These are phyloP conservation scores for Solanum hybrid DNA, from an alignment of 305 asterid species.

Conservation along the genomic window DNA sequence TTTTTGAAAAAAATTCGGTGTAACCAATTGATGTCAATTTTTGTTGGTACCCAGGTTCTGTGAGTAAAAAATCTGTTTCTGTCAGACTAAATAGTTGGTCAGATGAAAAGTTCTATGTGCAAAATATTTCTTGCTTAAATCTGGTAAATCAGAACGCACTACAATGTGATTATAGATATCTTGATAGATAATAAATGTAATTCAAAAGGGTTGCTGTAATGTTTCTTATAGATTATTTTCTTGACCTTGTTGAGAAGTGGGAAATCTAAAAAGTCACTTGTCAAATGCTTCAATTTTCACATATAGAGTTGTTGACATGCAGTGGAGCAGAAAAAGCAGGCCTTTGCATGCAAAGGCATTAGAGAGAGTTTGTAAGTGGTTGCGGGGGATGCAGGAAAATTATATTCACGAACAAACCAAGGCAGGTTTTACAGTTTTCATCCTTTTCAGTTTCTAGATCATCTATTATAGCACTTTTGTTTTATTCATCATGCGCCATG, in stretches of 20 bases:
- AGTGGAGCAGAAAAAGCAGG: constrained; percentile 95
- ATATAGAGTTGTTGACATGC: constrained; percentile 10
- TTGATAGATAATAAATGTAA: neutral
- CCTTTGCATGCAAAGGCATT: constrained; percentile 79
- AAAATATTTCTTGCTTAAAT: neutral
- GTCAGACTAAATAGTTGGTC: neutral
- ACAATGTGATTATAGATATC: neutral
- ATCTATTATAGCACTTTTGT: neutral
- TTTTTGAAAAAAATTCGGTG: neutral
- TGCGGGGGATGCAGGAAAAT: constrained; percentile 44
- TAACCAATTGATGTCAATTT: neutral
- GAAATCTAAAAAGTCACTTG: neutral
- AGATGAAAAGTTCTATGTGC: neutral
- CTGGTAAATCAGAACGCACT: neutral
- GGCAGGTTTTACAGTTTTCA: constrained; percentile 42
- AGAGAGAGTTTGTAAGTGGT: constrained; percentile 70
- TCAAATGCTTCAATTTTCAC: constrained; percentile 3
- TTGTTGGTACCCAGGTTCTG: neutral
- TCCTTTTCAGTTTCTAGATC: constrained; percentile 6
- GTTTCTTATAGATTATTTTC: neutral
- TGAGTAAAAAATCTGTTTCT: neutral
- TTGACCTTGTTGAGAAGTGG: neutral
- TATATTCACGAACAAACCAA: constrained; percentile 36
- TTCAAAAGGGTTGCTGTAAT: neutral
- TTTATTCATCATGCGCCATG: constrained; percentile 11